Base-by-base conservation (phyloP, 352 stramenopile genomes). In the Globisporangium cylindrosporum region DNA sequence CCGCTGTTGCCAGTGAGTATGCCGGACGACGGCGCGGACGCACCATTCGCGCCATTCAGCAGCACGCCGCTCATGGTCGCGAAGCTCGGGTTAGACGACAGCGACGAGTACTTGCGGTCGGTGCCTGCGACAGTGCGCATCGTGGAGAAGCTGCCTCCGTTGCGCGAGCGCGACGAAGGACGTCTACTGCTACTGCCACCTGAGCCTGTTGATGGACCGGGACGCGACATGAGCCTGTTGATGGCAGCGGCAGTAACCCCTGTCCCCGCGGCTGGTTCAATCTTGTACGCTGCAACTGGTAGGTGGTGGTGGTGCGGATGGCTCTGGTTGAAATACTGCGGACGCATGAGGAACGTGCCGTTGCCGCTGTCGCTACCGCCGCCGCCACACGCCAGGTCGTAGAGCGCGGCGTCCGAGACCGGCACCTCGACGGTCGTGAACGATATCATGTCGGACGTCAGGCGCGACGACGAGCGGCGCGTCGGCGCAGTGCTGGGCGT, bases 401-500 rank as follows among this genome's bases (percentile, higher is more conserved):
- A 36, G 4, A 65, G 65, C 27, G 63, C 29, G 27, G 56, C 62
- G 58, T 38, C 62, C 1, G 59, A 20, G 55, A 70, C n/a, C 34
- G 48, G 72, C 18, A 83, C 64, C 20, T 84, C 69, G n/a, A 75
- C 80, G 24, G 75, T 69, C 1, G 46, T 70, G 70, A 82, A 84
- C 4, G 79, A 84, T 63, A 84, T 79, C 79, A 84, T 85, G 72
- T 84, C 79, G 60, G 75, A 82, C 38, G 77, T 85, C 32, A 84
- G 61, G 36, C 56, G 56, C 4, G 43, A 51, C 43, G 43, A 51
- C 43, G 43, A 51, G 43, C 69, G 72, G 29, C 53, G 60, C 7
- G n/a, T 12, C 12, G 49, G 32, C 12, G 51, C 46, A 34, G 41
- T 62, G 34, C 51, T 68, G 53, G 48, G 48, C 32, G 48, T 41